Percentiles rank a stretch among this genome's conserved stretches.
Evolutionary conservation across 2,329 filamentous ascomycete genomes (phyloP).

Genomic region (Hypoxylon sp.): DNA sequence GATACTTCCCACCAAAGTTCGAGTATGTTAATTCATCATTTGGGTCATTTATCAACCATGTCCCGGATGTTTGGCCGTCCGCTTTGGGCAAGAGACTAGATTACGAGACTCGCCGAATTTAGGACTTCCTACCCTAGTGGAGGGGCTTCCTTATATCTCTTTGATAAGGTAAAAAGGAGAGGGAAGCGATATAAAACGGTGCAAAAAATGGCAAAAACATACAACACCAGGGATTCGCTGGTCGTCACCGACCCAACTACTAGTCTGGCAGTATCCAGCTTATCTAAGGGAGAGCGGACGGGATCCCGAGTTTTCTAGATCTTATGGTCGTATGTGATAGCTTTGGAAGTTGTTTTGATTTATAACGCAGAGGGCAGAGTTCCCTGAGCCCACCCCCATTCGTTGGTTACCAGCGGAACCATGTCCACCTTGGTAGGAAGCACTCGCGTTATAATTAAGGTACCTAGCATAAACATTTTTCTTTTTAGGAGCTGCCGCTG

Average conservation of each 20-base stretch:
- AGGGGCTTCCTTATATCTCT: neutral
- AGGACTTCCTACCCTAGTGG: neutral
- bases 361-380: neutral
- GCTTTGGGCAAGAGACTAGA: neutral
- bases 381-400: neutral
- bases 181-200: neutral
- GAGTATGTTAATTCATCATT: neutral
- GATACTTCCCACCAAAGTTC: neutral
- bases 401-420: neutral
- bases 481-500: neutral
- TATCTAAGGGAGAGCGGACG: neutral
- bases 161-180: neutral
- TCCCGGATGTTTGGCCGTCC: neutral
- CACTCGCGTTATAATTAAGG: neutral
- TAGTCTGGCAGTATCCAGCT: neutral
- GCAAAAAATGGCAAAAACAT: neutral
- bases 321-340: neutral
- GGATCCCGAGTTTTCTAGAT: conserved; percentile 1
- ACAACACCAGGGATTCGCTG: conserved; percentile 5
- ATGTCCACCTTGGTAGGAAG: neutral
- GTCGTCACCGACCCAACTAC: conserved; percentile 1
- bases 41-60: neutral
- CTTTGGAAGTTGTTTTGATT: neutral
- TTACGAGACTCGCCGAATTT: neutral
- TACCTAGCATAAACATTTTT: neutral